Conservation (phyloP, 139 green algal genomes). For the Coccomyxa sp. region DNA sequence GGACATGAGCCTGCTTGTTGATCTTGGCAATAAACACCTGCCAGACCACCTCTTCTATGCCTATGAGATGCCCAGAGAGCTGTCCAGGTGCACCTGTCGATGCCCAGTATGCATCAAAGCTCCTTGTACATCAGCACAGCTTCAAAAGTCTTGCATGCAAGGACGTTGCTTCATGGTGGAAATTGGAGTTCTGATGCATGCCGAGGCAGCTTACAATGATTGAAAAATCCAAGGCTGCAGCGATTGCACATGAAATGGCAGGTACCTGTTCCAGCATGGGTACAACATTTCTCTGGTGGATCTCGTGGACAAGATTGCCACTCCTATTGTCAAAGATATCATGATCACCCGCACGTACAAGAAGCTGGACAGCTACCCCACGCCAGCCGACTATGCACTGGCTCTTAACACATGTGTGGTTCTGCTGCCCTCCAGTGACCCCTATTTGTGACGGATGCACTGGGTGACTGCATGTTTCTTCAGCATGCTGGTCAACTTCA, state of each 20-base stretch:
- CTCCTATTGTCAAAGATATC: not conserved
- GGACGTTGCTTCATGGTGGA: not conserved
- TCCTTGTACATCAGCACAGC: not conserved
- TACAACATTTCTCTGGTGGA: not conserved
- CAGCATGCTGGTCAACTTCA: too few species aligned
- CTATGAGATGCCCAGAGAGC: slow-evolving; percentile 5
- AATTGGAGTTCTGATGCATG: not conserved
- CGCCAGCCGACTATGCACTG: not conserved
- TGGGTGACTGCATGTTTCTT: too few species aligned
- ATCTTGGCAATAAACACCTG: not conserved
- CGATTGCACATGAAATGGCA: not conserved
- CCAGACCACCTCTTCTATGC: not conserved
- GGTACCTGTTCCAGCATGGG: not conserved
- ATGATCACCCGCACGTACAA: not conserved
- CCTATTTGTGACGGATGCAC: too few species aligned
- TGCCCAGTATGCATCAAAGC: not conserved
- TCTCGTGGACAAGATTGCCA: slow-evolving; percentile 1
- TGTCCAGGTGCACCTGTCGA: not conserved
- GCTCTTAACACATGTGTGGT: not conserved
- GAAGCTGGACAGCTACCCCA: not conserved
- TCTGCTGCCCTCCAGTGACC: too few species aligned
- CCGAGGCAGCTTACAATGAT: not conserved
- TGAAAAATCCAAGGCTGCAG: not conserved
- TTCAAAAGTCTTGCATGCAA: not conserved
- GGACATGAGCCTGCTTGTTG: not conserved